Conservation (phyloP, 495 filamentous ascomycete species). For the Penicillium fimorum region DNA sequence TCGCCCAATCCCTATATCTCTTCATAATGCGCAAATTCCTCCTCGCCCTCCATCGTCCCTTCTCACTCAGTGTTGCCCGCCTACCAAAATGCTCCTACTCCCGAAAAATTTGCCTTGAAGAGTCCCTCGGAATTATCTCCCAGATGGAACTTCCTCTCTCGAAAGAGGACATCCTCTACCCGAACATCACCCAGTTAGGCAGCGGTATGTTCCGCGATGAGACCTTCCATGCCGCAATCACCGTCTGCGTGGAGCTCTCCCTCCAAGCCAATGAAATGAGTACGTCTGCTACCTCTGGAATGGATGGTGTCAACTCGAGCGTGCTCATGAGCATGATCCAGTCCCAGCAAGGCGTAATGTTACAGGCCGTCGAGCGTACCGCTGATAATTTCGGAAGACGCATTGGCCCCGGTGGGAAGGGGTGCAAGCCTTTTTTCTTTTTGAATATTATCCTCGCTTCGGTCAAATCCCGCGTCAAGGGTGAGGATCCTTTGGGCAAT, state of each 20-base stretch:
- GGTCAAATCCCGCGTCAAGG: constrained; percentile 38
- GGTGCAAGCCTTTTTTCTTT: constrained; percentile 39
- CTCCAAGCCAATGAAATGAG: constrained; percentile 34
- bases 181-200: constrained; percentile 35
- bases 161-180: constrained; percentile 19
- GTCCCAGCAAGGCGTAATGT: constrained; percentile 39
- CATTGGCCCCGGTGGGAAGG: constrained; percentile 30
- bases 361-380: constrained; percentile 36
- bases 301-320: constrained; percentile 26
- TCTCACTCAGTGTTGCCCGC: constrained; percentile 45
- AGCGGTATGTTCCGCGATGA: constrained; percentile 43
- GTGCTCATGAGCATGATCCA: constrained; percentile 37
- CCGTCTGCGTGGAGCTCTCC: constrained; percentile 39
- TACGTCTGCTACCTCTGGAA: constrained; percentile 9
- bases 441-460: constrained; percentile 34
- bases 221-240: constrained; percentile 38
- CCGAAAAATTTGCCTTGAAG: constrained; percentile 53
- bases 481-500: constrained; percentile 31
- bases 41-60: constrained; percentile 53
- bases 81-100: constrained; percentile 57
- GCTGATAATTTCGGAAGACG: constrained; percentile 34
- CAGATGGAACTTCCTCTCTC: constrained; percentile 35
- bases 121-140: constrained; percentile 49
- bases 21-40: constrained; percentile 53
- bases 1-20: constrained; percentile 37